Percentiles rank a stretch among this genome's conserved stretches.
Conservation (phyloP, 768 basidiomycete species). For the Infundibulicybe gibba region DNA sequence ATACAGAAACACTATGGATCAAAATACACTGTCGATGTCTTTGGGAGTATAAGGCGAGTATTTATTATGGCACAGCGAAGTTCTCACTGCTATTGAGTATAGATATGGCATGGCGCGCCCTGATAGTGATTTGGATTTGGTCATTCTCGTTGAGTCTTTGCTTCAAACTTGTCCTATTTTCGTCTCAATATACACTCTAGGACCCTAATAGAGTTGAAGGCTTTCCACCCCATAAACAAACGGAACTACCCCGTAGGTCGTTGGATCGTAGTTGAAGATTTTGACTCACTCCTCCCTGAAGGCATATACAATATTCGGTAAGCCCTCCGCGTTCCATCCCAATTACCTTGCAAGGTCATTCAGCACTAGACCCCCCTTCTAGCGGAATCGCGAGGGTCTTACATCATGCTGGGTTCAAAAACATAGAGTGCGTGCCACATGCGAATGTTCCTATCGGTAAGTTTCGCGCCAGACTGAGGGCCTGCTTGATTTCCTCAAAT, state of each 20-base stretch:
- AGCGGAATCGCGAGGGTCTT: slow-evolving; percentile 29
- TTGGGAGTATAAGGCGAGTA: slow-evolving; percentile 43
- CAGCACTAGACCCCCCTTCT: background rate
- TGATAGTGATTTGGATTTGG: slow-evolving; percentile 48
- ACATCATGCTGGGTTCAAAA: slow-evolving; percentile 26
- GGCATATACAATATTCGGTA: slow-evolving; percentile 25
- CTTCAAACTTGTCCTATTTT: too few species aligned
- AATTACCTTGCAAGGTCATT: background rate
- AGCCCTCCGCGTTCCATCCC: background rate
- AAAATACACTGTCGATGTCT: slow-evolving; percentile 30
- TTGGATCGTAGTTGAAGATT: background rate
- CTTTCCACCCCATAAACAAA: slow-evolving; percentile 3
- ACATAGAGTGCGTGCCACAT: slow-evolving; percentile 20
- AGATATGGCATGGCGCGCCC: slow-evolving; percentile 39
- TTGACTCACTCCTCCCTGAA: slow-evolving; percentile 4
- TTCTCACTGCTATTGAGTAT: background rate
- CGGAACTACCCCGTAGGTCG: slow-evolving; percentile 6
- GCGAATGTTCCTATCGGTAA: slow-evolving; percentile 43
- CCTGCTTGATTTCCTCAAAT: too few species aligned
- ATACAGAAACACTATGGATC: slow-evolving; percentile 26
- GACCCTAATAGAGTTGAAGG: slow-evolving; percentile 18
- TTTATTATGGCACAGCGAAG: background rate
- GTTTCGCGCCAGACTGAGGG: background rate
- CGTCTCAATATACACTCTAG: slow-evolving; percentile 8
- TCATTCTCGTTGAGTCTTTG: slow-evolving; percentile 39